Base-by-base conservation (phyloP, 2,329 filamentous ascomycete genomes). In the Drechslera avenae region DNA sequence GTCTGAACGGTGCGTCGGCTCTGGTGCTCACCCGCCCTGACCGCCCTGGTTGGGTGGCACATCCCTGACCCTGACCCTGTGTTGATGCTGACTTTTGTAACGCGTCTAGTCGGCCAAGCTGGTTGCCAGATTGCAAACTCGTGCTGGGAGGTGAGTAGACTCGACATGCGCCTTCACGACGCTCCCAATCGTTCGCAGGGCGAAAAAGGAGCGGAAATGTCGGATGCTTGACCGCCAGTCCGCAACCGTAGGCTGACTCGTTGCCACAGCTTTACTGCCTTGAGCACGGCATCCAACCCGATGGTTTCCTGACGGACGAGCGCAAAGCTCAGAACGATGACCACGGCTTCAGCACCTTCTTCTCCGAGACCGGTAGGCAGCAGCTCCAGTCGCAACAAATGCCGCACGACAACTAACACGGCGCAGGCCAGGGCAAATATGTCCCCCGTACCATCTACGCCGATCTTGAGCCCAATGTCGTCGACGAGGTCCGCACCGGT, bases 101-200 rank as follows among this genome's bases (percentile, higher is more conserved):
- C 78, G 74, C 71, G 77, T 77, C 73, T 78, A 99, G 94, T 99
- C 85, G 94, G 94, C 81, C 94, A 99, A 86, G 94, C 94, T 78
- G 94, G 94, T 89, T 97, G 94, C 87, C 94, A 99, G 80, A 99
- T 99, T 76, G 94, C 93, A 82, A 99, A 99, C 85, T 94, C 94
- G 72, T 97, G 94, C 87, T 99, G 94, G 94, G 94, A 99, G 91
- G 94, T 99, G 83, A 83, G 90, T 83, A 73, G 71, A 18, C 4
- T n/a, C 45, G 31, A 32, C 10, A 21, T 19, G 17, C 33, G 14
- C 23, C 26, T 30, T n/a, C 16, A 21, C 17, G 21, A 47, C 48
- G 41, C 52, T 43, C 56, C 26, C 30, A 58, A 50, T 39, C 31
- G 48, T 46, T 39, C 48, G 50, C 39, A 16, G 30, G 23, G 26